These are phyloP conservation scores for Gossypium herbaceum DNA, from an alignment of 345 rosid species.

Conservation along the genomic window DNA sequence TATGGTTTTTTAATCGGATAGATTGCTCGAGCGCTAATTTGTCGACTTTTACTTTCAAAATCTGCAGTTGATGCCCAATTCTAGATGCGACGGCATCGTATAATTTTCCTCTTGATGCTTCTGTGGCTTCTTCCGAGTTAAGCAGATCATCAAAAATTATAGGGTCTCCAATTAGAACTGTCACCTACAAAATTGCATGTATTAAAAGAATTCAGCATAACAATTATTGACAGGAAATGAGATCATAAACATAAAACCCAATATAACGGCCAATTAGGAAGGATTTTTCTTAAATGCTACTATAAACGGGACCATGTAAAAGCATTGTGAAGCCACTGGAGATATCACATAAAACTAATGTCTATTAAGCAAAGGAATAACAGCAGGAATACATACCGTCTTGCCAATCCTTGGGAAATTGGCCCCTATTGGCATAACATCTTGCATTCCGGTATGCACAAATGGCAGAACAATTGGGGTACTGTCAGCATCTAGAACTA, in stretches of 20 bases:
- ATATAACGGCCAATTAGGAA: background rate
- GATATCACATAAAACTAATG: background rate
- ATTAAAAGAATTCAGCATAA: background rate
- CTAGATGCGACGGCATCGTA: slow-evolving; percentile 87
- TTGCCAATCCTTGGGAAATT: slow-evolving; percentile 86
- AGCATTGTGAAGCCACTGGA: background rate
- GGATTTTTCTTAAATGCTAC: background rate
- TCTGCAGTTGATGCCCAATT: slow-evolving; percentile 53
- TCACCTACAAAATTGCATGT: slow-evolving; percentile 46
- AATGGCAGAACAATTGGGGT: slow-evolving; percentile 86
- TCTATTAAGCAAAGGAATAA: background rate
- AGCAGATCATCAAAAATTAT: slow-evolving; percentile 70
- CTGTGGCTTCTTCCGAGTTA: slow-evolving; percentile 34
- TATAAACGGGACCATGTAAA: background rate
- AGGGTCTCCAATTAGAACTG: slow-evolving; percentile 84
- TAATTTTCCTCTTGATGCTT: slow-evolving; percentile 56
- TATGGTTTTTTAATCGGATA: slow-evolving; percentile 14
- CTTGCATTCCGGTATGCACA: slow-evolving; percentile 95
- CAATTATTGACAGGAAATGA: background rate
- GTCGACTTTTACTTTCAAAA: slow-evolving; percentile 67
- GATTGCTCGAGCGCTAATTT: slow-evolving; percentile 50
- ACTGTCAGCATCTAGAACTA: slow-evolving; percentile 79
- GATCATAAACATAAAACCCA: background rate
- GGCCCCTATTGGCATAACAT: slow-evolving; percentile 92
- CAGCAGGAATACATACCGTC: slow-evolving; percentile 42